phyloP scores from a whole-genome alignment of 768 basidiomycete species.

The Rhodotorula kratochvilovae region DNA sequence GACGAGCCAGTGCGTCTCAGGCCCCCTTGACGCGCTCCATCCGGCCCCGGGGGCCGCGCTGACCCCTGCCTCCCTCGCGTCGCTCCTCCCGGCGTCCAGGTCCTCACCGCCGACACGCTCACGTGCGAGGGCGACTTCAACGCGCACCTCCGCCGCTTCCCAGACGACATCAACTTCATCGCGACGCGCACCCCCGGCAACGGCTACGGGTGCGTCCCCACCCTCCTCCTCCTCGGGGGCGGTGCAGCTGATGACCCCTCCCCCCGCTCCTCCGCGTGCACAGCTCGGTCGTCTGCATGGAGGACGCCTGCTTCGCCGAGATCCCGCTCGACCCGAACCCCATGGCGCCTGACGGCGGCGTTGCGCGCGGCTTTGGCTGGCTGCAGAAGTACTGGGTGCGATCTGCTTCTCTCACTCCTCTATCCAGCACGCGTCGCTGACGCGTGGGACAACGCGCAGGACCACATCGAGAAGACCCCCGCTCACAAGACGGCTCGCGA shows the following conservation, averaged over 20 bases:
- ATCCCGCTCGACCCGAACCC: constrained; percentile 1
- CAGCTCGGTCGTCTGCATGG: constrained; percentile 16
- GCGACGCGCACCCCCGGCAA: neutral
- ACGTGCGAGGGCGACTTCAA: neutral
- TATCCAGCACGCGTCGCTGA: neutral
- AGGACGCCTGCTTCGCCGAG: constrained; percentile 6
- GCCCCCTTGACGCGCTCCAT: neutral
- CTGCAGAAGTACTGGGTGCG: constrained; percentile 11
- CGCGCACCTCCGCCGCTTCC: neutral
- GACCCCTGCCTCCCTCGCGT: too few species aligned
- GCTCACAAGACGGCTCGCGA: constrained; percentile 7
- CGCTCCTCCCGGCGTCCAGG: too few species aligned
- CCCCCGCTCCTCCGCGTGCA: neutral
- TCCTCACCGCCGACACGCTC: neutral
- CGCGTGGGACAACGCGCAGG: neutral
- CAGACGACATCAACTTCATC: constrained; percentile 6
- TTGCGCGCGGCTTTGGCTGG: constrained; percentile 3
- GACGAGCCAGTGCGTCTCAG: neutral
- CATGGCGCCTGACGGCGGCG: neutral
- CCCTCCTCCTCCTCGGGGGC: neutral
- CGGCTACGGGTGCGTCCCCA: neutral
- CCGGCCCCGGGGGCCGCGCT: neutral
- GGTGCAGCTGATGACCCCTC: neutral
- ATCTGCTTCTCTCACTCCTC: neutral
- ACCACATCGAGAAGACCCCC: neutral